Evolutionary conservation across 352 stramenopile species (phyloP), one percentile per base, ranked within the genome.

Genomic region (Phytophthora sojae): DNA sequence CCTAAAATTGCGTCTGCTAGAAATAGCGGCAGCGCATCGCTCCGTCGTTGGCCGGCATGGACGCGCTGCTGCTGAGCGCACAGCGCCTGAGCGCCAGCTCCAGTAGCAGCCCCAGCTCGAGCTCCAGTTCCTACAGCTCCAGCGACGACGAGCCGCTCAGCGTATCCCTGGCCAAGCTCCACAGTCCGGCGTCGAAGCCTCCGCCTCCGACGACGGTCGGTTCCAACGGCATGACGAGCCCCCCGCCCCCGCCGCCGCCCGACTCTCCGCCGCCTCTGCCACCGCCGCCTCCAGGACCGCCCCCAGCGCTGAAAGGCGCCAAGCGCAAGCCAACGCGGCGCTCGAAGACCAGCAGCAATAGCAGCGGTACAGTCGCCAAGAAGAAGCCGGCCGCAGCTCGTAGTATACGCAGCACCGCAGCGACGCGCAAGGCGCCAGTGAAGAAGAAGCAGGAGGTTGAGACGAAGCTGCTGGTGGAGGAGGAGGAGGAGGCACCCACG

Each of bases 61-160:
- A 77, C 59, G 63, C 69, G 69, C 62, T 73, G 54, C 39, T 75
- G 42, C 17, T 67, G 30, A 23, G 53, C 17, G 59, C 50, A 7
- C 17, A 52, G 23, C 60, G 56, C 54, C 80, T 77, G 60, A 79
- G 59, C 64, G 76, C 69, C 58, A 83, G 67, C 69, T 72, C 75
- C 44, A 77, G 71, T 56, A 73, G 73, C 39, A 39, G 32, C 32
- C 32, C 32, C 32, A 39, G 32, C 32, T 39, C 32, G 32, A 39
- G 32, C 32, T 80, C 71, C 62, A 52, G 73, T 61, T 79, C 75
- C 50, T 69, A 60, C 54, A 88, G 73, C 54, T 86, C 75, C 53
- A 87, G 75, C 57, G 81, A 86, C 51, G 68, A 81, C 53, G 77
- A 83, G 32, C 59, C 70, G 30, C 51, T 77, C 35, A 75, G 66